A percentile compares a stretch with the other conserved stretches of the same genome.
These are phyloP conservation scores for Balansia obtecta DNA, from an alignment of 2,329 filamentous ascomycete species.

Conservation along the genomic window DNA sequence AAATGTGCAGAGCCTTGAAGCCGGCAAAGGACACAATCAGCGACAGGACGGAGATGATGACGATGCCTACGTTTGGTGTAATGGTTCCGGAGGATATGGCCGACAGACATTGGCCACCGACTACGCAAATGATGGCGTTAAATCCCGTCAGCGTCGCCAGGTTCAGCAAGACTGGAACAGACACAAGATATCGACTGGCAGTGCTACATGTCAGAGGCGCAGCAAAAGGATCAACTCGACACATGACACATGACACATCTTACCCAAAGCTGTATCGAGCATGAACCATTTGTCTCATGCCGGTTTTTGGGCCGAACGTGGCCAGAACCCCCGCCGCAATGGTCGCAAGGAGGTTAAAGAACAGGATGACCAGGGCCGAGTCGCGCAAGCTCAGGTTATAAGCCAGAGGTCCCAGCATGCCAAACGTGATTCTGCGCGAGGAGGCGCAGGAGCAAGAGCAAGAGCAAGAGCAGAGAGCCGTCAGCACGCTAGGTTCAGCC, in stretches of 20 bases:
- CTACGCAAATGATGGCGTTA: conserved; percentile 46
- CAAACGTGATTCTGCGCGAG: conserved; percentile 41
- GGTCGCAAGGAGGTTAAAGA: conserved; percentile 46
- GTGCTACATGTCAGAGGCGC: not conserved
- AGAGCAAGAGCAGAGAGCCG: too few relatives aligned
- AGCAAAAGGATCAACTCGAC: not conserved
- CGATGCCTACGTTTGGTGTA: conserved; percentile 43
- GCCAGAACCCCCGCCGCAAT: conserved; percentile 42
- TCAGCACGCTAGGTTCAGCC: too few relatives aligned
- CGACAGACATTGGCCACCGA: conserved; percentile 46
- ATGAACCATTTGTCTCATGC: conserved; percentile 54
- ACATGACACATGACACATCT: conserved; percentile 6
- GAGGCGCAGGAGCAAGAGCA: too few relatives aligned
- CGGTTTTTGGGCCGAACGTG: conserved; percentile 47
- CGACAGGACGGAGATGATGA: conserved; percentile 44
- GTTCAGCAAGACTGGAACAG: conserved; percentile 48
- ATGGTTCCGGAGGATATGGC: conserved; percentile 37
- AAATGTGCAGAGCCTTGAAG: conserved; percentile 42
- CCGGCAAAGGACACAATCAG: conserved; percentile 51
- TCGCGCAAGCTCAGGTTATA: conserved; percentile 45
- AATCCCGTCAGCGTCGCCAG: conserved; percentile 52
- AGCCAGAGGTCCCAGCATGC: conserved; percentile 45
- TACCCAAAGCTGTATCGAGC: conserved; percentile 51
- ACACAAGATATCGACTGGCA: conserved; percentile 40
- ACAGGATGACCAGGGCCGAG: conserved; percentile 46